These are phyloP conservation scores for Triticum timopheevii DNA, from an alignment of 176 grass and related monocot genomes.

Conservation along the genomic window DNA sequence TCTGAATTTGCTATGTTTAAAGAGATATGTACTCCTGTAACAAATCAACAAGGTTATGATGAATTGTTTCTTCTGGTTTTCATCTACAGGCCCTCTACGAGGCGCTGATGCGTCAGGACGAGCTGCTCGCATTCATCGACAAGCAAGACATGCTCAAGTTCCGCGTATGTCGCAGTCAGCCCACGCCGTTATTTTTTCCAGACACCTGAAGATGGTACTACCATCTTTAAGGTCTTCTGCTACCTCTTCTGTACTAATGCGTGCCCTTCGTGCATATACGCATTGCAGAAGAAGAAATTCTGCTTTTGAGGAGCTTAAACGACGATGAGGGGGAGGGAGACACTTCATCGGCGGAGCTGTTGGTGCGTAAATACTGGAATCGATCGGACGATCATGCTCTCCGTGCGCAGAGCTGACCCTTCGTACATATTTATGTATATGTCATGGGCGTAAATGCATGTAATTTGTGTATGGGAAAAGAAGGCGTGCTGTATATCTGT, in stretches of 20 bases:
- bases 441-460: background rate
- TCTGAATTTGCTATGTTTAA: background rate
- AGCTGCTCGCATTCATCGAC: conserved; percentile 90
- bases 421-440: background rate
- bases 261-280: background rate
- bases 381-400: background rate
- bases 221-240: background rate
- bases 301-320: conserved; percentile 48
- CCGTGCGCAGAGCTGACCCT: background rate
- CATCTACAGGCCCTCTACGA: conserved; percentile 69
- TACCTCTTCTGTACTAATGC: conserved; percentile 11
- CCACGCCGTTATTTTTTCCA: background rate
- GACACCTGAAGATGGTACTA: background rate
- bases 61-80: background rate
- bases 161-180: conserved; percentile 51
- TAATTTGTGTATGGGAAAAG: background rate
- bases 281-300: conserved; percentile 71
- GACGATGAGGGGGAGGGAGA: background rate
- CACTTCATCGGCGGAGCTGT: background rate
- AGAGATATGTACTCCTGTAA: background rate
- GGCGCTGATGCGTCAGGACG: conserved; percentile 91
- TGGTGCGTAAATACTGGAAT: background rate
- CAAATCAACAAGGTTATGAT: background rate
- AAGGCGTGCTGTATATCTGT: background rate
- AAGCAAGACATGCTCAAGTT: conserved; percentile 79